Evolutionary conservation across 805 yeast species (phyloP).

Genomic region (Suhomyces canberraensis): DNA sequence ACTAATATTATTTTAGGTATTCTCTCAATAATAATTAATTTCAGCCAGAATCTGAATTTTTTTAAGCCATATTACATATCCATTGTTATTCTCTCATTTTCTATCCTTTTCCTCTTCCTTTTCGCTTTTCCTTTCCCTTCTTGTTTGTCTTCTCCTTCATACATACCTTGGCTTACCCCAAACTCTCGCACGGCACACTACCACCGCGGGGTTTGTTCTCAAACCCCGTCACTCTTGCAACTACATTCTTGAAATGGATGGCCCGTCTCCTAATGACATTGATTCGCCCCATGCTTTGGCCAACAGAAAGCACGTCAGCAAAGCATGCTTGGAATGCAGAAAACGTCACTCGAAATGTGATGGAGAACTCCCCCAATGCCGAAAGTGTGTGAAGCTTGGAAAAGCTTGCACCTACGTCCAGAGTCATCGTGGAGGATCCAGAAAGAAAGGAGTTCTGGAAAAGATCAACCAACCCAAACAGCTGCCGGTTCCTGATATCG

Average conservation of each 20-base stretch:
- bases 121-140: too few species aligned
- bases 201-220: conserved; percentile 1
- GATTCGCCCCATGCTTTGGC: too few species aligned
- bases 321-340: conserved; percentile 51
- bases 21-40: too few species aligned
- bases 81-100: too few species aligned
- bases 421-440: conserved; percentile 52
- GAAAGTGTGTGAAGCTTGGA: conserved; percentile 33
- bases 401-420: conserved; percentile 47
- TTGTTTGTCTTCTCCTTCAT: too few species aligned
- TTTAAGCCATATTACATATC: too few species aligned
- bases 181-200: too few species aligned
- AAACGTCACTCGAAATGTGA: conserved; percentile 50
- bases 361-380: conserved; percentile 45
- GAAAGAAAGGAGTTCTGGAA: conserved; percentile 43
- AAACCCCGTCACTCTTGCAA: not conserved
- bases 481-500: conserved; percentile 16
- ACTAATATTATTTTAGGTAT: too few species aligned
- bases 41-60: too few species aligned
- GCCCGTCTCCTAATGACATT: not conserved
- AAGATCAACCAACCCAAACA: not conserved
- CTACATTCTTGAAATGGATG: not conserved
- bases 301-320: conserved; percentile 10
- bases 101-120: too few species aligned
- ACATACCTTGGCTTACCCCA: too few species aligned